phyloP scores from a whole-genome alignment of 2,329 filamentous ascomycete species.

The Aspergillus latus region DNA sequence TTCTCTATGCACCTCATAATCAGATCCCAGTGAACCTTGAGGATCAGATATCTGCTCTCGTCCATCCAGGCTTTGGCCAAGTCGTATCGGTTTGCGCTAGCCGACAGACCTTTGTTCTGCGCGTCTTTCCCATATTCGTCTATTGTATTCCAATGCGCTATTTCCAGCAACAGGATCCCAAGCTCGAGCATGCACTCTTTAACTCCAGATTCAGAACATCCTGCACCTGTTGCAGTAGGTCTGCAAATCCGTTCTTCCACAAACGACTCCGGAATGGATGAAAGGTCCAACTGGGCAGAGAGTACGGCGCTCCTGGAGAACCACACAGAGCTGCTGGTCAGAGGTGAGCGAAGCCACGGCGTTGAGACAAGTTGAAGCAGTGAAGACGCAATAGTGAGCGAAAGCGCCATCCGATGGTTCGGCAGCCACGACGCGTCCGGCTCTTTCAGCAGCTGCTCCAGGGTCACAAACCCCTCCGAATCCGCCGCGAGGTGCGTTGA shows the following conservation, averaged over 20 bases:
- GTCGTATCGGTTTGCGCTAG: neutral
- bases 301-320: neutral
- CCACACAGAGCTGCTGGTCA: neutral
- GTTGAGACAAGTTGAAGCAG: neutral
- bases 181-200: neutral
- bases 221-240: neutral
- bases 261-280: neutral
- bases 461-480: neutral
- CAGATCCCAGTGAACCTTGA: neutral
- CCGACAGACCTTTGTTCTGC: neutral
- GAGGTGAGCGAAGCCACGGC: neutral
- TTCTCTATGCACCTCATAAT: neutral
- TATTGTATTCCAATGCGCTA: neutral
- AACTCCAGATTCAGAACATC: neutral
- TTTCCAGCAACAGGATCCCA: slow-evolving; percentile 4
- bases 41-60: neutral
- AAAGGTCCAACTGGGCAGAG: neutral
- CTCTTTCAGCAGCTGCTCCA: neutral
- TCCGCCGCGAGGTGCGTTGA: neutral
- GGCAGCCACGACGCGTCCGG: neutral
- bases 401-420: slow-evolving; percentile 1
- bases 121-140: neutral
- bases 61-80: neutral
- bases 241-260: neutral
- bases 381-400: neutral